Conservation (phyloP, 805 yeast species). For the Middelhovenomyces tepae region DNA sequence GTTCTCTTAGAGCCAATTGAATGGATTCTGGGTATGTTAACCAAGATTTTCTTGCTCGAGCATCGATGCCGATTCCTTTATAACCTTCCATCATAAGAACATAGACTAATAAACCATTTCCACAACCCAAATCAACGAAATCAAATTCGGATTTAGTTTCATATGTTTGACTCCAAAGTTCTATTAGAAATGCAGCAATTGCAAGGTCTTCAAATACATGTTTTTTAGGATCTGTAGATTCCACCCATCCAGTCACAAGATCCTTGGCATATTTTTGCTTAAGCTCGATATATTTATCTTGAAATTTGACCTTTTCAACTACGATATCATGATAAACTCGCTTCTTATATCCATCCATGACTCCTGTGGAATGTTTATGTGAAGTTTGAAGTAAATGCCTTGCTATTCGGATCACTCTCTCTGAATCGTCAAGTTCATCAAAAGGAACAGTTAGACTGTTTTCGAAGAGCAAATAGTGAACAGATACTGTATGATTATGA, state of each 20-base stretch:
- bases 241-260: conserved; percentile 80
- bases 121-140: conserved; percentile 90
- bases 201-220: conserved; percentile 96
- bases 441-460: conserved; percentile 1
- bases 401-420: conserved; percentile 75
- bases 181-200: conserved; percentile 88
- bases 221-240: conserved; percentile 87
- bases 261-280: conserved; percentile 73
- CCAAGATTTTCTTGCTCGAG: conserved; percentile 87
- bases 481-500: conserved; percentile 41
- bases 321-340: conserved; percentile 83
- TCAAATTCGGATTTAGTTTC: conserved; percentile 38
- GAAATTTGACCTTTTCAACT: conserved; percentile 74
- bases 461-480: conserved; percentile 64
- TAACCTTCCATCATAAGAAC: conserved; percentile 73
- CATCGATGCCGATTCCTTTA: conserved; percentile 79
- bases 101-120: conserved; percentile 80
- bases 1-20: conserved; percentile 53
- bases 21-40: conserved; percentile 57
- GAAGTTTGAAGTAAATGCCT: conserved; percentile 71
- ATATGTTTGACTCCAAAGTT: conserved; percentile 61
- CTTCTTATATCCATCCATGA: conserved; percentile 74
- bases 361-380: conserved; percentile 74
- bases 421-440: conserved; percentile 20
- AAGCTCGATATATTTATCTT: conserved; percentile 67